Conservation (phyloP, 1,284 basidiomycete genomes). For the Inonotus hispidus region DNA sequence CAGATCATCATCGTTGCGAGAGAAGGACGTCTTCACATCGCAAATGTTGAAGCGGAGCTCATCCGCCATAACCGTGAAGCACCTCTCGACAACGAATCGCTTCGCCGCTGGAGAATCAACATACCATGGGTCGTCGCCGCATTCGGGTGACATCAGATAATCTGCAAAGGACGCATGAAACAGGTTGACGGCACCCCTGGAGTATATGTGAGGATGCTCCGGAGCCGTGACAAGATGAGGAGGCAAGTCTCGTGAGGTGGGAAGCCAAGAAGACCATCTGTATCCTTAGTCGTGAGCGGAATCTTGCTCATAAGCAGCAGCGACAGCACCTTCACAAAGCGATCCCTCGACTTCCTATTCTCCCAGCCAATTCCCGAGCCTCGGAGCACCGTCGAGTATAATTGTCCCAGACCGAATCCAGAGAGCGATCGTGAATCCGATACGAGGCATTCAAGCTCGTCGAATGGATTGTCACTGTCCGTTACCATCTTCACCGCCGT, state of each 20-base stretch:
- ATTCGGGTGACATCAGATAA: neutral
- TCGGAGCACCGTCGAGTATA: neutral
- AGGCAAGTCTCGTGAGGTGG: neutral
- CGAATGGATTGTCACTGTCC: neutral
- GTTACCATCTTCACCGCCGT: neutral
- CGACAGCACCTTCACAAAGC: neutral
- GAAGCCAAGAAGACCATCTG: neutral
- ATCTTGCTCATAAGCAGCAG: neutral
- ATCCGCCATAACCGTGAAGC: neutral
- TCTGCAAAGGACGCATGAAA: neutral
- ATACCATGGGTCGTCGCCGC: neutral
- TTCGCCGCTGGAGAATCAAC: neutral
- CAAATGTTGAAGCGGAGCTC: slow-evolving; percentile 8
- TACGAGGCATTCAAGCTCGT: neutral
- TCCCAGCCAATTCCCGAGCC: neutral
- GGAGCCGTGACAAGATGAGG: neutral
- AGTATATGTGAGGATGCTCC: neutral
- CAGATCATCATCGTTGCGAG: neutral
- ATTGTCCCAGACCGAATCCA: neutral
- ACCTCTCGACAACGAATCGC: neutral
- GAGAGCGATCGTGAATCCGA: neutral
- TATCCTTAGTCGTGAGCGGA: neutral
- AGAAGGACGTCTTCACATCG: neutral
- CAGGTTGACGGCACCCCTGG: neutral
- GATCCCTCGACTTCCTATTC: neutral